A percentile compares a stretch with the other conserved stretches of the same genome.
Conservation (phyloP, 495 filamentous ascomycete species). For the Aspergillus bridgeri region DNA sequence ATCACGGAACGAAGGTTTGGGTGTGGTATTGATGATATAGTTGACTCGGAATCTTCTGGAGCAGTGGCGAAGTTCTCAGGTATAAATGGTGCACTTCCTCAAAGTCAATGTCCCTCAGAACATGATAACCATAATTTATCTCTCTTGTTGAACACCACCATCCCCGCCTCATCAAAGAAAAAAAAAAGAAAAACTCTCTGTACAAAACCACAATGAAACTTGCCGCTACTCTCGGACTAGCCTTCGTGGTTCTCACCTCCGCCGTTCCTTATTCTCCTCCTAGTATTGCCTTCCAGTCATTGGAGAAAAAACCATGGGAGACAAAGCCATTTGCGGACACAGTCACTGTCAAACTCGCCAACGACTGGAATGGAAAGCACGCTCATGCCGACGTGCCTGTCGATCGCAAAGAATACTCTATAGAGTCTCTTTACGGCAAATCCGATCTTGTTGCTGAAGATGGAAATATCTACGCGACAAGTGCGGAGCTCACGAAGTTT, state of each 20-base stretch:
- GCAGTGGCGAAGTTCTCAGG: no score
- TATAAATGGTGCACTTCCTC: no score
- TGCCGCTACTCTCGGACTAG: not conserved
- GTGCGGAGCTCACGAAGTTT: not conserved
- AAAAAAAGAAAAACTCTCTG: not conserved
- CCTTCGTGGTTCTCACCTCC: not conserved
- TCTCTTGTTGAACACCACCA: no score
- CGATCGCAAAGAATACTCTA: not conserved
- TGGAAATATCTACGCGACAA: not conserved
- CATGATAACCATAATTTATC: no score
- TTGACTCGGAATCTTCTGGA: not conserved
- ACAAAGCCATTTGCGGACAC: not conserved
- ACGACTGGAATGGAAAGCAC: not conserved
- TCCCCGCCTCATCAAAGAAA: no score
- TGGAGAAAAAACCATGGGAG: no score
- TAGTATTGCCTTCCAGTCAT: not conserved
- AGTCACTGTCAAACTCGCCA: not conserved
- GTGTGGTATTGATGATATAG: not conserved
- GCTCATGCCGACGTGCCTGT: not conserved
- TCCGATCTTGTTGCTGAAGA: not conserved
- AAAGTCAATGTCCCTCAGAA: no score
- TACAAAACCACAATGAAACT: conserved; percentile 1
- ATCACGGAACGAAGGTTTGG: not conserved
- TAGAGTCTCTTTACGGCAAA: not conserved
- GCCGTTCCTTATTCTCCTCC: not conserved